Percentiles rank a stretch among this genome's conserved stretches.
phyloP scores from a whole-genome alignment of 2,329 filamentous ascomycete species.

The Verticillium nubilum region DNA sequence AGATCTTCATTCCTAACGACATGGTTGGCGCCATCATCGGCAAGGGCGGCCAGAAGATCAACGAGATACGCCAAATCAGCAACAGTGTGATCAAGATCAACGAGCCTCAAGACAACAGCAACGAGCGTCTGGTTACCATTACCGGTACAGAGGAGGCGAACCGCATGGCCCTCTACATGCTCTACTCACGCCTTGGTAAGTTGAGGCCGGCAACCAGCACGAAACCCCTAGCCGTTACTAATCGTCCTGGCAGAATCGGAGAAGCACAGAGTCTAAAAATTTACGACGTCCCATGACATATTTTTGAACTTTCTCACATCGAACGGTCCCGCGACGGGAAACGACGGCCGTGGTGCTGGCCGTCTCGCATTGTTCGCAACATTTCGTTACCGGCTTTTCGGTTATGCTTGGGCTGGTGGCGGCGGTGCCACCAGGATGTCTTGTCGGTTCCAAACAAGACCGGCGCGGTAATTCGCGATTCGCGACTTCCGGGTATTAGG shows the following conservation, averaged over 20 bases:
- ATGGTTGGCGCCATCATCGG: constrained; percentile 99
- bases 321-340: constrained; percentile 12
- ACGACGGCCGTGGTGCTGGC: constrained; percentile 1
- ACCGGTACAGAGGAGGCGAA: constrained; percentile 98
- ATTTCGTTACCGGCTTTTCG: neutral
- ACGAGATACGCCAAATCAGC: constrained; percentile 94
- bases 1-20: constrained; percentile 98
- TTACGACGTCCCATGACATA: constrained; percentile 8
- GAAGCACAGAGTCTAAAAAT: constrained; percentile 36
- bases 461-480: neutral
- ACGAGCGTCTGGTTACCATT: constrained; percentile 94
- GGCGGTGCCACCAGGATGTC: neutral
- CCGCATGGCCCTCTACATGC: constrained; percentile 99
- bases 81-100: constrained; percentile 99
- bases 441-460: neutral
- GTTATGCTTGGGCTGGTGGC: neutral
- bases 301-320: constrained; percentile 8
- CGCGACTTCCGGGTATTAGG: neutral
- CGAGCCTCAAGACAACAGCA: constrained; percentile 97
- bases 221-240: neutral
- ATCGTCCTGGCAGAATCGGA: constrained; percentile 31
- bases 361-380: neutral
- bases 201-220: constrained; percentile 18
- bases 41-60: constrained; percentile 98
- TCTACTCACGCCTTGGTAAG: constrained; percentile 92